phyloP scores from a whole-genome alignment of 345 rosid genomes.

The Acer negundo region DNA sequence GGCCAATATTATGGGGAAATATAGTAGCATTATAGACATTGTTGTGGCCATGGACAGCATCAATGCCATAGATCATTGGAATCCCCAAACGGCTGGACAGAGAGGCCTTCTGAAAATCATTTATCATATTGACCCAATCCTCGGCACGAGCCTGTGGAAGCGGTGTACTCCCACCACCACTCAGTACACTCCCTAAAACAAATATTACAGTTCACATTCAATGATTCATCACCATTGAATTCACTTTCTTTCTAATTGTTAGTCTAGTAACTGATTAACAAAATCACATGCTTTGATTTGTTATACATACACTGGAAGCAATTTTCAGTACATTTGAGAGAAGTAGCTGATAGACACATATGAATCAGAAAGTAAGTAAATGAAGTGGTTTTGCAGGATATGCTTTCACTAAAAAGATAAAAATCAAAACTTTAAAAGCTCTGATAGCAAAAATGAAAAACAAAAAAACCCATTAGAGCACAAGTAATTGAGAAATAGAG shows the following conservation, averaged over 20 bases:
- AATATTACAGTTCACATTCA: neutral
- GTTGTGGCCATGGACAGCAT: slow-evolving; percentile 95
- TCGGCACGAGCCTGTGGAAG: slow-evolving; percentile 65
- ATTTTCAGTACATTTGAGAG: too few species aligned
- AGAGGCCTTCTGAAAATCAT: slow-evolving; percentile 68
- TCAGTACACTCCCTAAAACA: slow-evolving; percentile 68
- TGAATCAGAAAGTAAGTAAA: too few species aligned
- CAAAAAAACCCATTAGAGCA: too few species aligned
- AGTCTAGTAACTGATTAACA: neutral
- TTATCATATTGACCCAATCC: slow-evolving; percentile 80
- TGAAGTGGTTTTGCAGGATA: too few species aligned
- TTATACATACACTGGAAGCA: neutral
- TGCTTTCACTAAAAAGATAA: too few species aligned
- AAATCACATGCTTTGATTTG: neutral
- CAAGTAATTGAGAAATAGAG: too few species aligned
- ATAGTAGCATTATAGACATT: slow-evolving; percentile 87
- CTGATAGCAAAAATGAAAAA: too few species aligned
- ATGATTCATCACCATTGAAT: neutral
- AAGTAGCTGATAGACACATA: too few species aligned
- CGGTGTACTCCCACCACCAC: slow-evolving; percentile 93
- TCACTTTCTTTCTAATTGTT: neutral
- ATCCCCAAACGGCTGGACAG: slow-evolving; percentile 76
- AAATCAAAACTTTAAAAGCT: too few species aligned
- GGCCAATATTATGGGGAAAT: slow-evolving; percentile 88
- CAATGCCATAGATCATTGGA: slow-evolving; percentile 94